Percentiles rank a stretch among this genome's conserved stretches.
Conservation (phyloP, 2,329 filamentous ascomycete genomes). For the Amesomyces nigricolor region DNA sequence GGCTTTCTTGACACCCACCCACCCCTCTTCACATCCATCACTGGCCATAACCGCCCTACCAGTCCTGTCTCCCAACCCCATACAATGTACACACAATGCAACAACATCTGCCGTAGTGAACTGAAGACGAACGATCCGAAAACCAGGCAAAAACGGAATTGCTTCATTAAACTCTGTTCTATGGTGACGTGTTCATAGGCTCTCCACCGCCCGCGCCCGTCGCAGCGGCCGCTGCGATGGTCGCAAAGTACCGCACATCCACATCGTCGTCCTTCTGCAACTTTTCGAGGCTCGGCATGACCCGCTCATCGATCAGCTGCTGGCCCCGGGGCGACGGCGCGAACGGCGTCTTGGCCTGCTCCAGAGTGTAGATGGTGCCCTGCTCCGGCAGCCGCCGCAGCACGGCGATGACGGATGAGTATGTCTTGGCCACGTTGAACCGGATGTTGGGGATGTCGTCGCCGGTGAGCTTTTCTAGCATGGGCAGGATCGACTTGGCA, state of each 20-base stretch:
- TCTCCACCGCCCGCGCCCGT: constrained; percentile 45
- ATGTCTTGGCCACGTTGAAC: constrained; percentile 99
- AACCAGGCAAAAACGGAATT: constrained; percentile 43
- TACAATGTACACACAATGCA: too few species aligned
- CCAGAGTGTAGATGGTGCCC: constrained; percentile 77
- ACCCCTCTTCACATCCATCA: too few species aligned
- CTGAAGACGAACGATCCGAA: background rate
- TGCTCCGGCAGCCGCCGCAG: constrained; percentile 84
- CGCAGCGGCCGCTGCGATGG: constrained; percentile 67
- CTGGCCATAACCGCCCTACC: too few species aligned
- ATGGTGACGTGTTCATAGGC: constrained; percentile 62
- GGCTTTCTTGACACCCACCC: too few species aligned
- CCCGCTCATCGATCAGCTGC: constrained; percentile 77
- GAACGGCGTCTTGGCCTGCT: constrained; percentile 64
- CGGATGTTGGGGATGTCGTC: constrained; percentile 99
- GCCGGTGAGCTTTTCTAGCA: constrained; percentile 86
- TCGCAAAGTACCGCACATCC: constrained; percentile 96
- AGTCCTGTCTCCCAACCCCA: too few species aligned
- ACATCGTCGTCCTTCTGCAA: constrained; percentile 96
- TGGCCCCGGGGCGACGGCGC: constrained; percentile 65
- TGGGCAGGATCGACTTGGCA: constrained; percentile 85
- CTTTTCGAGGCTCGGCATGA: constrained; percentile 88
- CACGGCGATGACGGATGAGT: constrained; percentile 82
- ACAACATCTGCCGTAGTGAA: too few species aligned
- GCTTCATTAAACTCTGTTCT: constrained; percentile 45